Evolutionary conservation across 805 yeast species (phyloP).

Genomic region (Candida dendrica): DNA sequence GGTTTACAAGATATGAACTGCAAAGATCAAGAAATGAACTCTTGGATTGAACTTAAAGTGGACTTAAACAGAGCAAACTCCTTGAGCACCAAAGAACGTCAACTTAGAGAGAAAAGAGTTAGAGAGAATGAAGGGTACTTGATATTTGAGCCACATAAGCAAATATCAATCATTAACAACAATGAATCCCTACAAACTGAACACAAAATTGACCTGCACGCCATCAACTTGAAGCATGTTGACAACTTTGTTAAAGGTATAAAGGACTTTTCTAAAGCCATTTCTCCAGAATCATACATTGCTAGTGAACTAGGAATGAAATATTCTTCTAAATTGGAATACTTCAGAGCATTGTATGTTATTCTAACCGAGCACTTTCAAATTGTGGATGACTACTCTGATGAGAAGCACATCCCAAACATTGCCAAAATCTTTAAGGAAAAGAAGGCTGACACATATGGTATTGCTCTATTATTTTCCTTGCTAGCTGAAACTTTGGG

Average conservation of each 20-base stretch:
- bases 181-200: slow-evolving; percentile 35
- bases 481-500: slow-evolving; percentile 64
- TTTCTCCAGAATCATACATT: slow-evolving; percentile 50
- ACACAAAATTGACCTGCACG: slow-evolving; percentile 21
- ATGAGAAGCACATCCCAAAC: slow-evolving; percentile 29
- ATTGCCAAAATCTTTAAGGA: slow-evolving; percentile 35
- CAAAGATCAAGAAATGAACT: slow-evolving; percentile 32
- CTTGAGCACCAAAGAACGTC: slow-evolving; percentile 59
- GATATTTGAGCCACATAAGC: slow-evolving; percentile 55
- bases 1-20: slow-evolving; percentile 14
- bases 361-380: slow-evolving; percentile 56
- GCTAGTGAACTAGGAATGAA: slow-evolving; percentile 44
- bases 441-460: slow-evolving; percentile 58
- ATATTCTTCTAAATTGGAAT: slow-evolving; percentile 48
- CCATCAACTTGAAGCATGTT: slow-evolving; percentile 30
- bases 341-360: slow-evolving; percentile 56
- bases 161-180: slow-evolving; percentile 34
- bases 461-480: slow-evolving; percentile 70
- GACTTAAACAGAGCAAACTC: slow-evolving; percentile 72
- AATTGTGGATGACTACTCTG: slow-evolving; percentile 32
- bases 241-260: slow-evolving; percentile 33
- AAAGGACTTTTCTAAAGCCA: slow-evolving; percentile 26
- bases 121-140: slow-evolving; percentile 53
- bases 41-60: slow-evolving; percentile 47
- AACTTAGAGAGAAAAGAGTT: slow-evolving; percentile 58